Base-by-base conservation (phyloP, 768 basidiomycete species). In the Sporobolomyces phaffii region DNA sequence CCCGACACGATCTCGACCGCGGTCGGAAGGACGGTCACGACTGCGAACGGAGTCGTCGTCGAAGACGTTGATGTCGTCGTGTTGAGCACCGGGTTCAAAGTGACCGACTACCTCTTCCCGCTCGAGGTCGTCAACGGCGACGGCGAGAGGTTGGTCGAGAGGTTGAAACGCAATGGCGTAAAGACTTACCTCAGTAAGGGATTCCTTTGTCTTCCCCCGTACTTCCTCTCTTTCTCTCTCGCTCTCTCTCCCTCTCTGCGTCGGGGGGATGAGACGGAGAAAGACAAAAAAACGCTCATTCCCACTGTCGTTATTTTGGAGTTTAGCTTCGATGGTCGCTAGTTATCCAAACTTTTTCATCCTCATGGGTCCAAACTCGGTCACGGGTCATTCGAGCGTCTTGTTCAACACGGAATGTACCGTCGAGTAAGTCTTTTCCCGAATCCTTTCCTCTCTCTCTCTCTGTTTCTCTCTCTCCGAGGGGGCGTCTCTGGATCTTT, bases 31-130 rank as follows among this genome's bases (percentile, higher is more conserved):
- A 61, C 58, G 8, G 56, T 75, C 38, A 50, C 29, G 9, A 70
- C 70, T 5, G 52, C 29, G 20, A 28, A 58, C 2, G 47, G 45
- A n/a, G 61, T 64, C 22, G 51, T 44, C 22, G 29, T 54, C 4
- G 40, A 72, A 38, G 53, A 54, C 9, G 73, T 73, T 11, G 75
- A 76, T 44, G 60, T 72, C 1, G 47, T 76, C 38, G 65, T 75
- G 13, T 61, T 73, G 18, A 61, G 69, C 3, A 73, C 68, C 6
- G 70, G 70, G 0, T 71, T 71, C 65, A 60, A 59, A 29, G 62
- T 62, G 24, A 53, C 33, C 1, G 65, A 71, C 24, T 71, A 63
- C 62, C 28, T 71, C 24, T 70, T 63, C 29, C 64, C 62, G 14
- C 36, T 76, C 14, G 28, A 58, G n/a, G 36, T 76, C 26, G 40